Evolutionary conservation across 345 rosid species (phyloP).

Genomic region (Noccaea caerulescens): DNA sequence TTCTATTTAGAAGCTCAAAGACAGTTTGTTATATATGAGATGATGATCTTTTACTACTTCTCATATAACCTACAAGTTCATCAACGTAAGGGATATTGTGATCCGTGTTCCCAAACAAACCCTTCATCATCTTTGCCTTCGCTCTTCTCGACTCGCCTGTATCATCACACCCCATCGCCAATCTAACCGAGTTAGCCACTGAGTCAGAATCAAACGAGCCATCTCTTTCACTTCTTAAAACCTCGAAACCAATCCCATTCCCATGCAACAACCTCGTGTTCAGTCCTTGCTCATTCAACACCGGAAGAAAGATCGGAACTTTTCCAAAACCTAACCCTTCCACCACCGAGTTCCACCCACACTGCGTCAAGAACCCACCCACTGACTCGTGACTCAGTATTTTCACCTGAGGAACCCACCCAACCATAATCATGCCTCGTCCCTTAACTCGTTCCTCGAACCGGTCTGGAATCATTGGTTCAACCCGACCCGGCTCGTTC

Average conservation of each 20-base stretch:
- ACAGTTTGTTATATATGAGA: background rate
- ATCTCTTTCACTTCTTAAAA: slow-evolving; percentile 44
- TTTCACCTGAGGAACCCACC: slow-evolving; percentile 50
- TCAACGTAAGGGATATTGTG: slow-evolving; percentile 24
- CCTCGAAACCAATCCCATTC: slow-evolving; percentile 49
- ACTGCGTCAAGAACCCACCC: slow-evolving; percentile 53
- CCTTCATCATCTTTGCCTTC: slow-evolving; percentile 38
- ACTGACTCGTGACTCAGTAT: slow-evolving; percentile 50
- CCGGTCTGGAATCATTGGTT: slow-evolving; percentile 42
- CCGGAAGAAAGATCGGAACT: slow-evolving; percentile 46
- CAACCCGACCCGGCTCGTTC: slow-evolving; percentile 30
- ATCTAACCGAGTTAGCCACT: slow-evolving; percentile 50
- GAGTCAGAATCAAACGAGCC: slow-evolving; percentile 49
- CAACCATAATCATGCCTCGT: slow-evolving; percentile 41
- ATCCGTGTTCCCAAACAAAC: slow-evolving; percentile 40
- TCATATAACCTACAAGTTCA: slow-evolving; percentile 30
- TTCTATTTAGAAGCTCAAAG: no score
- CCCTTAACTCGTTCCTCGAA: slow-evolving; percentile 41
- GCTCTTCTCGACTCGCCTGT: slow-evolving; percentile 33
- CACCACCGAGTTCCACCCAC: slow-evolving; percentile 54
- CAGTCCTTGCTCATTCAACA: slow-evolving; percentile 53
- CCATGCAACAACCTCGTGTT: slow-evolving; percentile 48
- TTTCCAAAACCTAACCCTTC: slow-evolving; percentile 50
- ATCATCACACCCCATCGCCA: slow-evolving; percentile 36
- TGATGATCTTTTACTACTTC: background rate